Conservation (phyloP, 2,329 filamentous ascomycete genomes). For the Penicillium sp. region DNA sequence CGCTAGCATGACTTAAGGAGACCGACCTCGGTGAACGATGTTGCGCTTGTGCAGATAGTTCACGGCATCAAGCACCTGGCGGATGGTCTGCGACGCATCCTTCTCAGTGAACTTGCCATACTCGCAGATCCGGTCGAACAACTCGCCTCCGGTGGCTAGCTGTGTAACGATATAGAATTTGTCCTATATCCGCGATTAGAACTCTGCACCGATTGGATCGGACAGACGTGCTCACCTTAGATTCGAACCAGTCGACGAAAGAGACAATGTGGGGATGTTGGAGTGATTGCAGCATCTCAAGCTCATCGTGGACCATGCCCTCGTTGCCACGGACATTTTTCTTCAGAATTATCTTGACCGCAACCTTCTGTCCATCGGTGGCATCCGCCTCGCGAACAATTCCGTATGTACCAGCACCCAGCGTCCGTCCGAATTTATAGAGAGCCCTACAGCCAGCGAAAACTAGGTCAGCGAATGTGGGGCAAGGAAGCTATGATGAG, state of each 20-base stretch:
- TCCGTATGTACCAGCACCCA: conserved; percentile 96
- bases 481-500: neutral
- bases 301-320: conserved; percentile 97
- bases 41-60: conserved; percentile 93
- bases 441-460: conserved; percentile 59
- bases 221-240: conserved; percentile 64
- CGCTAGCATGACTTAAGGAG: neutral
- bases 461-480: conserved; percentile 8
- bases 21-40: conserved; percentile 86
- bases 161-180: conserved; percentile 99
- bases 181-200: conserved; percentile 59
- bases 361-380: conserved; percentile 74
- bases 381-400: conserved; percentile 94
- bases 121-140: conserved; percentile 98
- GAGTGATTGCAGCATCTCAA: conserved; percentile 87
- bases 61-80: conserved; percentile 88
- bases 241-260: conserved; percentile 99
- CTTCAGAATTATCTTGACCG: conserved; percentile 98
- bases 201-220: neutral
- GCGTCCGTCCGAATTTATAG: conserved; percentile 88
- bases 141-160: conserved; percentile 88
- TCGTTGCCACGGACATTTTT: conserved; percentile 99
- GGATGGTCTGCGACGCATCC: conserved; percentile 93
- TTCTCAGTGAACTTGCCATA: conserved; percentile 98
- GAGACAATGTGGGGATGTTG: conserved; percentile 94